Base-by-base conservation (phyloP, 495 filamentous ascomycete genomes). In the Clohesyomyces aquaticus region DNA sequence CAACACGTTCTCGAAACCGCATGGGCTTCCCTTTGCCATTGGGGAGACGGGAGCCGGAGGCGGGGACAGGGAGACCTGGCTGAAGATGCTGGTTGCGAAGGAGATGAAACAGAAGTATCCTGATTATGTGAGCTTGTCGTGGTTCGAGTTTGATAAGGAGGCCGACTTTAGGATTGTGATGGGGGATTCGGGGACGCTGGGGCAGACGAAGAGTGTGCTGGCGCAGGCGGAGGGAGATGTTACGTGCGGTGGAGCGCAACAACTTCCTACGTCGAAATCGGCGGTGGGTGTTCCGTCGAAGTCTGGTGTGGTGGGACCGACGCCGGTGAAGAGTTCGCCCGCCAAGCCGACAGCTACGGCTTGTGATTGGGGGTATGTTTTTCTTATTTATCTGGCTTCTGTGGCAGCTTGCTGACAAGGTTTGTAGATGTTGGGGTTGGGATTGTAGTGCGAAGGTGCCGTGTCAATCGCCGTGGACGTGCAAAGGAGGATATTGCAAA, bases 121-220 rank as follows among this genome's bases (percentile, higher is more conserved):
- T 14, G 49, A 59, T 28, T 59, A 59, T 28, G 55, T 59, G 42
- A 9, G 3, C 3, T 48, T 59, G 55, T 26, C 18, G 11, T 59
- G 55, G 55, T 59, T 59, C 19, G 55, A 59, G 18, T 59, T 59
- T 25, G 55, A 59, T 19, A 59, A 59, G 27, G 55, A 59, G 23
- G 55, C 55, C 2, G 55, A 59, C 28, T 59, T 59, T 21, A 46
- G 55, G 21, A 59, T 59, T 18, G 55, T 59, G 12, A 59, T 59
- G 55, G 32, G 42, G 23, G 55, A 59, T 48, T 41, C 32, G 6
- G 23, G 14, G 0, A 59, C 55, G 42, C 43, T 59, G 21, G 3
- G 22, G 12, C 41, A 59, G 42, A 59, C 55, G 1, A 59, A 59
- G 16, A n/a, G n/a, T n/a, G n/a, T n/a, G n/a, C n/a, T n/a, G n/a